Conservation (phyloP, 2,329 filamentous ascomycete genomes). For the Sarocladium oryzae region DNA sequence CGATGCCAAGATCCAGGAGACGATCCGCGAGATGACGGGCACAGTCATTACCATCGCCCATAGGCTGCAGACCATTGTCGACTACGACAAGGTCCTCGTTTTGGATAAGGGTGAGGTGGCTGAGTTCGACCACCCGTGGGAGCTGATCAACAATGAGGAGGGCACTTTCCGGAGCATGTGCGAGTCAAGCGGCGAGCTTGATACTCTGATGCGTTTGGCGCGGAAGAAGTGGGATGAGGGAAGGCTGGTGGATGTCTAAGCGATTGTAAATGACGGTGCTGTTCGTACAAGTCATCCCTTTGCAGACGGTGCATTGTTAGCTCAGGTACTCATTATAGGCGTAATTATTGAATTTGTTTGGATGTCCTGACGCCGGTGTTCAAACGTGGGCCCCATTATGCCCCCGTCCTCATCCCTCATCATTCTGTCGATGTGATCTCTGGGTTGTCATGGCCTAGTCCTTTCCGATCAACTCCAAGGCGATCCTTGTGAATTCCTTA, state of each 20-base stretch:
- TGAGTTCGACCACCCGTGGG: constrained; percentile 86
- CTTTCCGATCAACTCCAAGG: constrained; percentile 6
- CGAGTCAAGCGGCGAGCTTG: constrained; percentile 55
- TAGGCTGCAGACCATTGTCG: constrained; percentile 90
- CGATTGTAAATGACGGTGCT: constrained; percentile 13
- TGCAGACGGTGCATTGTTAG: background rate
- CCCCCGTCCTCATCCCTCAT: too few relatives aligned
- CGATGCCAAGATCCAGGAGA: constrained; percentile 92
- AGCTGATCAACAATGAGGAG: constrained; percentile 64
- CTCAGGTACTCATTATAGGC: background rate
- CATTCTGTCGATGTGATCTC: too few relatives aligned
- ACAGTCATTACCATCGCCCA: constrained; percentile 98
- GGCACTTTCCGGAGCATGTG: constrained; percentile 61
- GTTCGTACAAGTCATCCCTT: too few relatives aligned
- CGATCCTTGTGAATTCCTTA: constrained; percentile 26
- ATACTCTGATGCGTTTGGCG: constrained; percentile 43
- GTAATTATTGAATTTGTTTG: background rate
- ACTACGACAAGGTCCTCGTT: constrained; percentile 96
- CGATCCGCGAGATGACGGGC: constrained; percentile 84
- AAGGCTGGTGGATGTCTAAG: constrained; percentile 28
- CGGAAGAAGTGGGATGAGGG: constrained; percentile 45
- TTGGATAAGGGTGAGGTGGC: constrained; percentile 82
- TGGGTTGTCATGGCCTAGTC: too few relatives aligned
- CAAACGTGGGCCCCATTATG: too few relatives aligned
- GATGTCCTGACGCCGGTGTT: too few relatives aligned